A percentile compares a stretch with the other conserved stretches of the same genome.
Conservation (phyloP, 257 asterid species). For the Nicotiana obtusifolia region DNA sequence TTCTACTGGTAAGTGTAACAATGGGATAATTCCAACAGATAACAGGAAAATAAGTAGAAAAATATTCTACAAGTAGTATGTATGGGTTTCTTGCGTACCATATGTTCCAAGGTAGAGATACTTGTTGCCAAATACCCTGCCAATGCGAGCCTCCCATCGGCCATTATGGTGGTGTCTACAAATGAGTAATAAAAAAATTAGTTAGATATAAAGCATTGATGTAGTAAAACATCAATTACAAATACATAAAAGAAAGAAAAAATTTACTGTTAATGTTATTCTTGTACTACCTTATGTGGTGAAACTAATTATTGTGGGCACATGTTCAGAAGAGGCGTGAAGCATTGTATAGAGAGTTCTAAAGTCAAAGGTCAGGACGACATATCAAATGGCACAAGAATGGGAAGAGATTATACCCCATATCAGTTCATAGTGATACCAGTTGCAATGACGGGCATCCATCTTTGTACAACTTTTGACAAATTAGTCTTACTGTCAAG, state of each 20-base stretch:
- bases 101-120: constrained; percentile 66
- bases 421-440: not conserved
- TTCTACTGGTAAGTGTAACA: not conserved
- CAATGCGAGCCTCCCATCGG: constrained; percentile 71
- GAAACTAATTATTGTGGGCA: not conserved
- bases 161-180: constrained; percentile 60
- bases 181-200: not conserved
- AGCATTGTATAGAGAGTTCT: not conserved
- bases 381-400: not conserved
- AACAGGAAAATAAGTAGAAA: not conserved
- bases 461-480: not conserved
- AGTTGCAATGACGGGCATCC: not conserved
- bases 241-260: not conserved
- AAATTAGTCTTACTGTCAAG: no score
- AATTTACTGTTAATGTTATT: not conserved
- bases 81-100: constrained; percentile 20
- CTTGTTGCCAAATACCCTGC: constrained; percentile 57
- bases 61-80: not conserved
- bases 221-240: not conserved
- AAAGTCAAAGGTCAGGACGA: not conserved
- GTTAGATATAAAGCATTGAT: not conserved
- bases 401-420: not conserved
- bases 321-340: not conserved
- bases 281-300: not conserved
- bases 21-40: not conserved